These are phyloP conservation scores for Coemansia sp. DNA, from an alignment of 192 early-diverging fungal genomes.

Conservation along the genomic window DNA sequence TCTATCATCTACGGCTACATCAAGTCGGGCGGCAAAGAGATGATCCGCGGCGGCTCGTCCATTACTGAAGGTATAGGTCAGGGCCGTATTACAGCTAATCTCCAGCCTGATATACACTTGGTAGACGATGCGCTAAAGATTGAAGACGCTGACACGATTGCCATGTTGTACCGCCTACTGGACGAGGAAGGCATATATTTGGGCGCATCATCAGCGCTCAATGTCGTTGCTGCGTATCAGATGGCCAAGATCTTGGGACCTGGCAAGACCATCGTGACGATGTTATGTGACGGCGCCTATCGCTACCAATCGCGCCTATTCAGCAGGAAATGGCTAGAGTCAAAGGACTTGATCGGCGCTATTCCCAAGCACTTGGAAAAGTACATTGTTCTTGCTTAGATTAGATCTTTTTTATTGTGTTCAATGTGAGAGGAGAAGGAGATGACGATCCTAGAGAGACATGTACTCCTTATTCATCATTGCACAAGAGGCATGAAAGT, in stretches of 20 bases:
- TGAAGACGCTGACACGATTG: slow-evolving; percentile 79
- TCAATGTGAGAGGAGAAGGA: too few relatives aligned
- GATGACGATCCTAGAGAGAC: not conserved
- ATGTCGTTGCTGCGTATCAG: slow-evolving; percentile 90
- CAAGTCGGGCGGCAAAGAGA: slow-evolving; percentile 66
- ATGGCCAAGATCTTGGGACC: slow-evolving; percentile 86
- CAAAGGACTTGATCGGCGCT: slow-evolving; percentile 75
- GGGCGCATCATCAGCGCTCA: slow-evolving; percentile 90
- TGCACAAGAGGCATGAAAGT: not conserved
- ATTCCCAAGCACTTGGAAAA: slow-evolving; percentile 87
- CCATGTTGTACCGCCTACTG: slow-evolving; percentile 87
- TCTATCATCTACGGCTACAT: slow-evolving; percentile 89
- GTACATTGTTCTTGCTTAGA: slow-evolving; percentile 74
- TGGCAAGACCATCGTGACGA: slow-evolving; percentile 81
- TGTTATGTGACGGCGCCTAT: slow-evolving; percentile 90
- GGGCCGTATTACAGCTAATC: slow-evolving; percentile 91
- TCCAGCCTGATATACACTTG: slow-evolving; percentile 76
- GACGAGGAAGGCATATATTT: slow-evolving; percentile 95
- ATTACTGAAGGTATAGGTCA: slow-evolving; percentile 98
- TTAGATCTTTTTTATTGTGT: not conserved
- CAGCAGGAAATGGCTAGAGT: slow-evolving; percentile 86
- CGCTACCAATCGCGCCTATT: slow-evolving; percentile 83
- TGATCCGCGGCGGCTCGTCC: slow-evolving; percentile 78
- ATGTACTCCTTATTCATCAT: not conserved
- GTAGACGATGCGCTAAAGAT: slow-evolving; percentile 86